Percentiles rank a stretch among this genome's conserved stretches.
Conservation (phyloP, 495 filamentous ascomycete genomes). For the Penicillium canariense region DNA sequence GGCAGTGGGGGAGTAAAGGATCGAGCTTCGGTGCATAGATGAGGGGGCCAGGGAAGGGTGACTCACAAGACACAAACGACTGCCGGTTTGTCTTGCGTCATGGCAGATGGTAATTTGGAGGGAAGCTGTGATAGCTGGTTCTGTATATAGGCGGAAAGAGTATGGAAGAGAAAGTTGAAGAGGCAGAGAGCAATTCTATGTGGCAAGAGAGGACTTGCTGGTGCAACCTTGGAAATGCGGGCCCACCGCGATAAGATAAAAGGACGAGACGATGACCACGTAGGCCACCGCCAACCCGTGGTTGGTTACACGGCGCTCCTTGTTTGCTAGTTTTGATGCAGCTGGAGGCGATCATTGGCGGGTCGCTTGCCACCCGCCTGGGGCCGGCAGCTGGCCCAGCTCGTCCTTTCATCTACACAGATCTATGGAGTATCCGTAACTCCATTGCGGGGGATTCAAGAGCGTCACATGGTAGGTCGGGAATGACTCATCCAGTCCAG, state of each 20-base stretch:
- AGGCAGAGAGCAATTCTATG: neutral
- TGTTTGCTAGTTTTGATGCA: neutral
- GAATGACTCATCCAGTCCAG: neutral
- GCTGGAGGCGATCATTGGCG: neutral
- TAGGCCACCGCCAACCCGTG: slow-evolving; percentile 5
- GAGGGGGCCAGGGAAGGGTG: slow-evolving; percentile 12
- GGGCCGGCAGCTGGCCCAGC: neutral
- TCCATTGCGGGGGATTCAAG: no score
- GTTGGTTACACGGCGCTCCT: slow-evolving; percentile 1
- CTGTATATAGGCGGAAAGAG: neutral
- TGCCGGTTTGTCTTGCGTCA: slow-evolving; percentile 47
- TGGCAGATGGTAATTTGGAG: slow-evolving; percentile 18
- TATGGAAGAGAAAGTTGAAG: neutral
- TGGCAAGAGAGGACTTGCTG: neutral
- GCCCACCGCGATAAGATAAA: slow-evolving; percentile 22
- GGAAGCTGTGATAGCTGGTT: slow-evolving; percentile 27
- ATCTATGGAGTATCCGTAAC: neutral
- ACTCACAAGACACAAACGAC: slow-evolving; percentile 83
- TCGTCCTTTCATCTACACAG: neutral
- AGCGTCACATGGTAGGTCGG: neutral
- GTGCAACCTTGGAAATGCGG: neutral
- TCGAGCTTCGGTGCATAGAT: neutral
- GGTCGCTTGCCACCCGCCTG: neutral
- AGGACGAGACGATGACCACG: slow-evolving; percentile 2
- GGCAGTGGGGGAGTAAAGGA: neutral